phyloP scores from a whole-genome alignment of 2,329 filamentous ascomycete species.

The Sporothrix pallida region DNA sequence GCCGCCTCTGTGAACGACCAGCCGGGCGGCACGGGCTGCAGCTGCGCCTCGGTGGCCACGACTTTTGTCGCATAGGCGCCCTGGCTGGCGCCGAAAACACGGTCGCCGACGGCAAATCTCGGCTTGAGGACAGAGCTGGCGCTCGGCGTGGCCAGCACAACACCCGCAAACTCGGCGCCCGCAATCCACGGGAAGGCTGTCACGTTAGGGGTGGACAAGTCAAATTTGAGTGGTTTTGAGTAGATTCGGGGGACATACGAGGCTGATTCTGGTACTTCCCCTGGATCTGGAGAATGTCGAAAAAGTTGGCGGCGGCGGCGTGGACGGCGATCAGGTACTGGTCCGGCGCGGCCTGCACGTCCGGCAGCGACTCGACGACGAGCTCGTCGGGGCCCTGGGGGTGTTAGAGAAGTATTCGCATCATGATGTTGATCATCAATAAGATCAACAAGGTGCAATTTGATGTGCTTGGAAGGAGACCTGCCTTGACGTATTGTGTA shows the following conservation, averaged over 20 bases:
- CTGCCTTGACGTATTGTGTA: conserved; percentile 25
- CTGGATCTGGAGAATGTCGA: conserved; percentile 92
- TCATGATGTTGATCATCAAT: not conserved
- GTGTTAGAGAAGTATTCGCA: not conserved
- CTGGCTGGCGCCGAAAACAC: conserved; percentile 85
- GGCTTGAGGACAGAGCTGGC: conserved; percentile 56
- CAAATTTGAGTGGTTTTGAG: not conserved
- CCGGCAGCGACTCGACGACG: conserved; percentile 73
- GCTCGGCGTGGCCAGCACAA: conserved; percentile 64
- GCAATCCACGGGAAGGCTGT: conserved; percentile 81
- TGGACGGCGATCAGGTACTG: conserved; percentile 89
- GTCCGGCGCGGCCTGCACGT: conserved; percentile 70
- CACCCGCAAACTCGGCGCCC: conserved; percentile 85
- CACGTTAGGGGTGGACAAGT: not conserved
- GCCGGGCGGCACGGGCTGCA: conserved; percentile 76
- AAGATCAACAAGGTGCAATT: not conserved
- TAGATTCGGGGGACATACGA: conserved; percentile 48
- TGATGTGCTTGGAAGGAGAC: not conserved
- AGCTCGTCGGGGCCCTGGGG: conserved; percentile 77
- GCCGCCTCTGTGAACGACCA: conserved; percentile 88
- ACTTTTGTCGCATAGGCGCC: conserved; percentile 85
- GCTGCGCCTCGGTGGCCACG: conserved; percentile 65
- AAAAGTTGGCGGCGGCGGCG: conserved; percentile 92
- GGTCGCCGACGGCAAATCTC: conserved; percentile 75
- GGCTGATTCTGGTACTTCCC: conserved; percentile 96